Conservation (phyloP, 2,329 filamentous ascomycete species). For the Coniochaeta sp. region DNA sequence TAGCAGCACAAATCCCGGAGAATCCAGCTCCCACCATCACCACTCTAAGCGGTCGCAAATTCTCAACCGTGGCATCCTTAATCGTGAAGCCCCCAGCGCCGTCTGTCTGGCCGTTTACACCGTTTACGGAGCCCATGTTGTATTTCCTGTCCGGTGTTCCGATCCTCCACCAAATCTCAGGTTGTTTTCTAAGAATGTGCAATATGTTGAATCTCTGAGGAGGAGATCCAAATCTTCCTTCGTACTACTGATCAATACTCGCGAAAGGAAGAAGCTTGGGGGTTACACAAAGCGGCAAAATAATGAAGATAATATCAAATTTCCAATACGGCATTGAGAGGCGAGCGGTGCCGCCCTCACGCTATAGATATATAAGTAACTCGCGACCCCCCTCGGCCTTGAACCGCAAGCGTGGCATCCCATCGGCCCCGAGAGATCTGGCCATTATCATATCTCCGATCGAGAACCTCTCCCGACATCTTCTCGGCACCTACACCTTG, state of each 20-base stretch:
- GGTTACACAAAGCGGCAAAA: background rate
- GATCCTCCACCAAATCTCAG: background rate
- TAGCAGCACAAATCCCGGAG: slow-evolving; percentile 24
- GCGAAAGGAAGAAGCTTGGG: background rate
- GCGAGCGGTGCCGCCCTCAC: background rate
- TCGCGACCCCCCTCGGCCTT: background rate
- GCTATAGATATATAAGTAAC: background rate
- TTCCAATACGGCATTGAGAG: background rate
- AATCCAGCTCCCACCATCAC: slow-evolving; percentile 25
- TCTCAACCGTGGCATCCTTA: slow-evolving; percentile 23
- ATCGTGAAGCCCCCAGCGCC: slow-evolving; percentile 10
- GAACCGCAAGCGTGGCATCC: background rate
- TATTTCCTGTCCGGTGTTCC: background rate
- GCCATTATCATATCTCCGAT: background rate
- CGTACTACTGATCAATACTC: background rate
- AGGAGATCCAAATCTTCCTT: background rate
- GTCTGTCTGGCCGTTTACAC: slow-evolving; percentile 3
- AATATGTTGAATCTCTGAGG: background rate
- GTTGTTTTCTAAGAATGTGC: background rate
- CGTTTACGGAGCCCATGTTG: background rate
- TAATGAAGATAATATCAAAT: background rate
- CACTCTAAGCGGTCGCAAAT: slow-evolving; percentile 22
- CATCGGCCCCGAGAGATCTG: background rate
- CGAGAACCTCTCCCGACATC: background rate
- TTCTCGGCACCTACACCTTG: background rate